Evolutionary conservation across 2,329 filamentous ascomycete species (phyloP), one percentile per base, ranked within the genome.

Genomic region (Pseudopithomyces maydicus): DNA sequence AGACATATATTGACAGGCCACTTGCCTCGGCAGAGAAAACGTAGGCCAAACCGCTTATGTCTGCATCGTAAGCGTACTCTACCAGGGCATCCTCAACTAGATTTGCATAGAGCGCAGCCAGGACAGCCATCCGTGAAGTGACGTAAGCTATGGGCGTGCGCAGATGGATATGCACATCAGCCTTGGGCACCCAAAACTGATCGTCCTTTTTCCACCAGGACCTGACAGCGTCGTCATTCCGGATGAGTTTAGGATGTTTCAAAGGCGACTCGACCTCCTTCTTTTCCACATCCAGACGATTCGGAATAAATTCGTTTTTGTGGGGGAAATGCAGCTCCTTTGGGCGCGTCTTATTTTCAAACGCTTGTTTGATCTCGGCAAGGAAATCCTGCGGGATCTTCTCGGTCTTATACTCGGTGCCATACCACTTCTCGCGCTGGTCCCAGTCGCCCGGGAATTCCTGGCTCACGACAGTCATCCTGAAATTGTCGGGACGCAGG

Each of bases 181-280:
- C 95, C 75, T 96, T 97, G 8, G 95, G 95, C 10, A 98, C 95
- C 93, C 94, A 98, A 77, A 98, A 99, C 0, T 89, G 92, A 67
- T 99, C 95, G 69, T 99, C 95, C 78, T 98, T 98, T 81, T 99
- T 99, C 82, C 88, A 97, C 95, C 95, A 99, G 2, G 91, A 89
- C 29, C 93, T 88, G 0, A 91, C 88, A 33, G 87, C 80, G 6
- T 88, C 83, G 64, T 97, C 94, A 67, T 96, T 92, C 64, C 93
- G 88, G 60, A 99, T 89, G 22, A 99, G 82, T 58, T 88, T 89
- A 0, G 95, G 95, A 0, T 87, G 82, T 54, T 90, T 84, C 0
- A 88, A 81, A 1, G 92, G 90, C 65, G 90, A 85, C 23, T 86
- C 82, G n/a, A 95, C 84, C 35, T 96, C 91, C 76, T 92, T 96